These are phyloP conservation scores for Boletus huronensis DNA, from an alignment of 768 basidiomycete species.

Conservation along the genomic window DNA sequence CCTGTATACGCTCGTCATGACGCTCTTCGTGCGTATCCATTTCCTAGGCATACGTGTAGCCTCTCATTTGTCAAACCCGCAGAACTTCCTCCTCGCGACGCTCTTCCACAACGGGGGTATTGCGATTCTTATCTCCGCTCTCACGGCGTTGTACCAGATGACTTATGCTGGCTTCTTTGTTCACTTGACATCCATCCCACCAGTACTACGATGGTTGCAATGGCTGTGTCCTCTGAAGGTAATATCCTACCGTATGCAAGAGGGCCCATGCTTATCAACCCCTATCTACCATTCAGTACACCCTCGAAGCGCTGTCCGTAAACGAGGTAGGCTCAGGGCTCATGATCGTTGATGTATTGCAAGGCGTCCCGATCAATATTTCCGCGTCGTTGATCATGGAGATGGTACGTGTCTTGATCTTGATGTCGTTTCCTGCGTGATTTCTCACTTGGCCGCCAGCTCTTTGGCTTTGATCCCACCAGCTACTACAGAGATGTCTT, in stretches of 20 bases:
- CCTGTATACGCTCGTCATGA: conserved; percentile 80
- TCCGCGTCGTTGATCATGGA: conserved; percentile 86
- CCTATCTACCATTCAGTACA: conserved; percentile 35
- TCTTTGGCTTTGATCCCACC: conserved; percentile 81
- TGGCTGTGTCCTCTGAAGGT: conserved; percentile 82
- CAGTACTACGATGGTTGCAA: conserved; percentile 90
- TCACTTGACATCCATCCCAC: conserved; percentile 78
- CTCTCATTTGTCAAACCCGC: background rate
- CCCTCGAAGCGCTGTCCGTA: conserved; percentile 81
- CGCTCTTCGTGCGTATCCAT: conserved; percentile 63
- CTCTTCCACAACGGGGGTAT: conserved; percentile 84
- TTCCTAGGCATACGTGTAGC: background rate
- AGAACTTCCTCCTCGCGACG: conserved; percentile 90
- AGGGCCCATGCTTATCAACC: background rate
- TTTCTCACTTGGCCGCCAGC: conserved; percentile 33
- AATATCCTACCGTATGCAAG: background rate
- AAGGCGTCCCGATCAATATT: conserved; percentile 79
- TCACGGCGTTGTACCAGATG: conserved; percentile 76
- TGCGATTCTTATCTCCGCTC: conserved; percentile 83
- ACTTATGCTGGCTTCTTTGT: conserved; percentile 93
- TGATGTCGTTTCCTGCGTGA: background rate
- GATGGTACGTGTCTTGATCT: conserved; percentile 44
- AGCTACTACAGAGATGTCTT: conserved; percentile 91
- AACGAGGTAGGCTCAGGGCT: conserved; percentile 92
- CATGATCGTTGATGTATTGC: conserved; percentile 72